These are phyloP conservation scores for Ustilago curta DNA, from an alignment of 1,284 basidiomycete species.

Conservation along the genomic window DNA sequence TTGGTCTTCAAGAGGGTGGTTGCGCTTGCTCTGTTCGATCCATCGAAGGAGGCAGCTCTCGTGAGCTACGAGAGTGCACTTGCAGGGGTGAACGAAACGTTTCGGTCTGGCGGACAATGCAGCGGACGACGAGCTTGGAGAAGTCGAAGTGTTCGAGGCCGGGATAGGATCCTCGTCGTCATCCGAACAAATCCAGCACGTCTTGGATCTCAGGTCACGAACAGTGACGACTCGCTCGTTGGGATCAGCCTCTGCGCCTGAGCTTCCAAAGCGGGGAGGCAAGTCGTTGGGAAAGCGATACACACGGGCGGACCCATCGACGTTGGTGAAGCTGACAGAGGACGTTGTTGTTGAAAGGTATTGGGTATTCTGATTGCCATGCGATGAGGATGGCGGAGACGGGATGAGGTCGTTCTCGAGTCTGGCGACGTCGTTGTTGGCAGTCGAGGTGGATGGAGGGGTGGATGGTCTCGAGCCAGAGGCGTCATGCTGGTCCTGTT, in stretches of 20 bases:
- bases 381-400: slow-evolving; percentile 27
- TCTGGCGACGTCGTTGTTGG: slow-evolving; percentile 13
- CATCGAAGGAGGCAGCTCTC: slow-evolving; percentile 58
- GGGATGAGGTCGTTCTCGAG: slow-evolving; percentile 42
- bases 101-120: slow-evolving; percentile 9
- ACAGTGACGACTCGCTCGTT: slow-evolving; percentile 49
- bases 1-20: slow-evolving; percentile 30
- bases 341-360: background rate
- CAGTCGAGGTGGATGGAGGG: slow-evolving; percentile 8
- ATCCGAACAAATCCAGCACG: slow-evolving; percentile 64
- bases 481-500: slow-evolving; percentile 4
- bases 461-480: slow-evolving; percentile 17
- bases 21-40: slow-evolving; percentile 52
- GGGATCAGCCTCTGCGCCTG: slow-evolving; percentile 11
- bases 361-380: background rate
- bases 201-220: slow-evolving; percentile 50
- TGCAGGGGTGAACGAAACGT: slow-evolving; percentile 61
- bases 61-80: slow-evolving; percentile 63
- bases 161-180: slow-evolving; percentile 51
- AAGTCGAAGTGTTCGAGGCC: background rate
- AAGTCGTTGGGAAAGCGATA: slow-evolving; percentile 37
- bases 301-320: slow-evolving; percentile 35
- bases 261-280: slow-evolving; percentile 23
- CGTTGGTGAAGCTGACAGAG: slow-evolving; percentile 17
- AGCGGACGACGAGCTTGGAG: background rate